These are phyloP conservation scores for Aleurites moluccanus DNA, from an alignment of 441 rosid species.

Conservation along the genomic window DNA sequence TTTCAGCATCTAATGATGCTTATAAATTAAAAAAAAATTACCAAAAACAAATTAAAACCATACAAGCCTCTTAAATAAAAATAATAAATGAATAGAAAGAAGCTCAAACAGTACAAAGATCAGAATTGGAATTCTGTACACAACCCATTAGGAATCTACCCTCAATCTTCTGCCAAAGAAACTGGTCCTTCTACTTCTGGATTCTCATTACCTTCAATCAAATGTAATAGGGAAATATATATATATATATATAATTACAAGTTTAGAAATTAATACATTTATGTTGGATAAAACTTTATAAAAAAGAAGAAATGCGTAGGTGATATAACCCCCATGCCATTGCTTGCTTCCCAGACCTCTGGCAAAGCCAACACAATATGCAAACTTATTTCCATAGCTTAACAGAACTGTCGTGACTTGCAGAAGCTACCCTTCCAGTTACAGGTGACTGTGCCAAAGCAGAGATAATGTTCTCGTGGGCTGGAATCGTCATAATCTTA, in stretches of 20 bases:
- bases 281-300: background rate
- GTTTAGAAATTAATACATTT: background rate
- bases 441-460: conserved; percentile 56
- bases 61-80: no score
- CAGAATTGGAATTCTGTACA: background rate
- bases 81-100: background rate
- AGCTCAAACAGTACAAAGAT: background rate
- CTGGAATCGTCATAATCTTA: conserved; percentile 51
- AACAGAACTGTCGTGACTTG: conserved; percentile 63
- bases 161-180: conserved; percentile 15
- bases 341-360: background rate
- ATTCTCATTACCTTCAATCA: conserved; percentile 2
- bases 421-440: conserved; percentile 60
- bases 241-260: background rate
- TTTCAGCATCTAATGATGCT: no score
- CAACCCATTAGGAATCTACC: background rate
- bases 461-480: conserved; percentile 54
- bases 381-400: conserved; percentile 59
- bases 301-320: background rate
- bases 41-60: no score
- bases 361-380: background rate
- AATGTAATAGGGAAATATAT: background rate
- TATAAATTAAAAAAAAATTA: no score
- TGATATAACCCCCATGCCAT: background rate
- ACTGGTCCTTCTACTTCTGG: conserved; percentile 9